A percentile compares a stretch with the other conserved stretches of the same genome.
phyloP scores from a whole-genome alignment of 148 eudicot genomes.

The Chenopodium berlandieri region DNA sequence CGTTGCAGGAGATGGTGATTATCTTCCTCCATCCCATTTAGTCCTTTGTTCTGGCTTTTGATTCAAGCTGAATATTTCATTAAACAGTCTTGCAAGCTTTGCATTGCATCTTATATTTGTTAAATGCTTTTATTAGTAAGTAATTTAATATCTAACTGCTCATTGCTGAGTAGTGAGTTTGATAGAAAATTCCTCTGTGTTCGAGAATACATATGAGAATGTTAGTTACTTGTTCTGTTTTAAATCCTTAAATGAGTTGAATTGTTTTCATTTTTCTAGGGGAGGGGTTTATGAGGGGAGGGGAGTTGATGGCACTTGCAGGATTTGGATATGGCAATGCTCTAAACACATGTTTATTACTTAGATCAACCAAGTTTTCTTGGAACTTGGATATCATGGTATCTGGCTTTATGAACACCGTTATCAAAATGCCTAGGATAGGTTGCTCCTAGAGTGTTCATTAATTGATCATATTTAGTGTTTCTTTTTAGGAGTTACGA shows the following conservation, averaged over 20 bases:
- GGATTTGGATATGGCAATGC: not conserved
- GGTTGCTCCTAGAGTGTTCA: not conserved
- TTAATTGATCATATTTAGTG: not conserved
- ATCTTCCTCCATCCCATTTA: not conserved
- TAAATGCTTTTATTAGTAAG: too few relatives aligned
- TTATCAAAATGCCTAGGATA: not conserved
- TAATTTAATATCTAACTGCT: not conserved
- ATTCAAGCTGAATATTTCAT: not conserved
- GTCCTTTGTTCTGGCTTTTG: not conserved
- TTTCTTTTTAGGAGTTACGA: not conserved
- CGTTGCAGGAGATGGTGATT: conserved; percentile 89
- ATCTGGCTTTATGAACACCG: not conserved
- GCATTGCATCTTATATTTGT: not conserved
- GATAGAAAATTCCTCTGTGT: not conserved
- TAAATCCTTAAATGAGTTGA: too few relatives aligned
- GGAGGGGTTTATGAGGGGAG: not conserved
- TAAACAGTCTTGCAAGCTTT: not conserved
- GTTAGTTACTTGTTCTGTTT: not conserved
- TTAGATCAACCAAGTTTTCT: not conserved
- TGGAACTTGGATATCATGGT: not conserved
- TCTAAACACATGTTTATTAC: too few relatives aligned
- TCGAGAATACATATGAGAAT: not conserved
- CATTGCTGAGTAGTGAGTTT: not conserved
- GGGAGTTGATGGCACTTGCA: not conserved
- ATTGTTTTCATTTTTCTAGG: not conserved